Percentiles rank a stretch among this genome's conserved stretches.
Conservation (phyloP, 371 early-diverging fungal genomes). For the Choanephora cucurbitarum region DNA sequence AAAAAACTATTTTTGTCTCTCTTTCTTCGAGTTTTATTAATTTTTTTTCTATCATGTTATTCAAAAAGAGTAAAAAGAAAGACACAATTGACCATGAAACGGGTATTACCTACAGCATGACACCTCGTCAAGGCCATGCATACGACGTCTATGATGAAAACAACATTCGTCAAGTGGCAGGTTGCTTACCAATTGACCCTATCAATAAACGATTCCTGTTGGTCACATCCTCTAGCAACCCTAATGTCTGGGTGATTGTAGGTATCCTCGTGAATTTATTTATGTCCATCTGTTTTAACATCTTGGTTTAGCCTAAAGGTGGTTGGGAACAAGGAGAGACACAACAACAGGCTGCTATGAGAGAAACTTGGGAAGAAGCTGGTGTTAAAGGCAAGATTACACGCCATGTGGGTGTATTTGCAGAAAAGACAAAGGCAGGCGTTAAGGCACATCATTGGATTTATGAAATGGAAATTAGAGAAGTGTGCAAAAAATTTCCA, state of each 20-base stretch:
- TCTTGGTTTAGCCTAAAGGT: conserved; percentile 56
- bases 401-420: conserved; percentile 45
- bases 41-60: not conserved
- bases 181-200: conserved; percentile 55
- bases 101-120: not conserved
- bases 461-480: conserved; percentile 55
- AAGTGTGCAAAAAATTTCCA: conserved; percentile 50
- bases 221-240: conserved; percentile 47
- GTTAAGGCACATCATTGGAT: conserved; percentile 50
- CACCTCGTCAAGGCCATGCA: conserved; percentile 16
- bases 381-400: conserved; percentile 55
- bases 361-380: conserved; percentile 65
- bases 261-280: conserved; percentile 9
- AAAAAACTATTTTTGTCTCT: not conserved
- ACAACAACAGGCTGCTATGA: conserved; percentile 52
- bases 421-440: conserved; percentile 40
- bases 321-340: conserved; percentile 65
- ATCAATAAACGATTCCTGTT: conserved; percentile 45
- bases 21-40: not conserved
- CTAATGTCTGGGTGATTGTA: conserved; percentile 49
- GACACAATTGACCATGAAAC: not conserved
- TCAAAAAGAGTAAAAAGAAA: not conserved
- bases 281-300: too few relatives aligned
- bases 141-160: conserved; percentile 36
- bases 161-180: conserved; percentile 49